phyloP scores from a whole-genome alignment of 306 rosid genomes.

The Vigna nakashimae region DNA sequence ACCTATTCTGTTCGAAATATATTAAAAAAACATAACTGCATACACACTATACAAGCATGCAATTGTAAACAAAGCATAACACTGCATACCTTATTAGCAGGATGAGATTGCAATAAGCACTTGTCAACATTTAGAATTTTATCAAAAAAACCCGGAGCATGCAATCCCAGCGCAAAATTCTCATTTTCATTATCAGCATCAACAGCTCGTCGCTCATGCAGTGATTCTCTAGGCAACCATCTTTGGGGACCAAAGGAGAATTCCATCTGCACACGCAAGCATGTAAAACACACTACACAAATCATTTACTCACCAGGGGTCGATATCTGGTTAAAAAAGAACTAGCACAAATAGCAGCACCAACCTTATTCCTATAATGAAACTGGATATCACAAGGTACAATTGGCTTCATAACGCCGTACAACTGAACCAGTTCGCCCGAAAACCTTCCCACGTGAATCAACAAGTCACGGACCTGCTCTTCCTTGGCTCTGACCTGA shows the following conservation, averaged over 20 bases:
- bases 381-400: constrained; percentile 89
- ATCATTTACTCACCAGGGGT: background rate
- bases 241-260: constrained; percentile 84
- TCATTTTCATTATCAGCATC: constrained; percentile 56
- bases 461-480: constrained; percentile 80
- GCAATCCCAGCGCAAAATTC: constrained; percentile 78
- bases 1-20: background rate
- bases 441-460: constrained; percentile 78
- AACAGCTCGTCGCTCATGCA: constrained; percentile 53
- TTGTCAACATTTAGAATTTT: constrained; percentile 76
- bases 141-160: constrained; percentile 85
- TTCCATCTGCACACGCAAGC: constrained; percentile 77
- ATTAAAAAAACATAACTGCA: background rate
- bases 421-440: constrained; percentile 56
- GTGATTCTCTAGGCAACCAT: constrained; percentile 74
- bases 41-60: background rate
- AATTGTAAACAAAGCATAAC: background rate
- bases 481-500: constrained; percentile 85
- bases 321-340: background rate
- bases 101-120: constrained; percentile 82
- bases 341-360: background rate
- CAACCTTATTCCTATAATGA: constrained; percentile 93
- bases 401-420: constrained; percentile 68
- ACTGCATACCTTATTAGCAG: constrained; percentile 74
- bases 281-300: constrained; percentile 30